These are phyloP conservation scores for Ophiostoma piceae DNA, from an alignment of 2,329 filamentous ascomycete genomes.

Conservation along the genomic window DNA sequence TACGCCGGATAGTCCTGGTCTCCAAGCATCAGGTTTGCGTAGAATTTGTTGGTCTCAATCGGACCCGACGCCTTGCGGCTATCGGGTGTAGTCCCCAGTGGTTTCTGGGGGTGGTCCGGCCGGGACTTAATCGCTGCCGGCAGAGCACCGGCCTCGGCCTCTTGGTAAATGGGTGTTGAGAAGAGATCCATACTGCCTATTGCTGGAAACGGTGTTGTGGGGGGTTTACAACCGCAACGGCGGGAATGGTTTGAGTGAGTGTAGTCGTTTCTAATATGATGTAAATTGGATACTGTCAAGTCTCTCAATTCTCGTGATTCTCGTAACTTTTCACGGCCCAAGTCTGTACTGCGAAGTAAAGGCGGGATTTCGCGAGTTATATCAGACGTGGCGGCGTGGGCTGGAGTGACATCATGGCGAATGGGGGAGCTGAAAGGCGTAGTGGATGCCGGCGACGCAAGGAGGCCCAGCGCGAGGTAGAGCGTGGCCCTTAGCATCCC, in stretches of 20 bases:
- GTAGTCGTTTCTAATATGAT: neutral
- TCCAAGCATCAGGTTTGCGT: slow-evolving; percentile 73
- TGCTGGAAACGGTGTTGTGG: neutral
- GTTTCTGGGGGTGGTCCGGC: slow-evolving; percentile 53
- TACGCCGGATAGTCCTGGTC: slow-evolving; percentile 64
- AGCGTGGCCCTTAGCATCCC: neutral
- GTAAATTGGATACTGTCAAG: neutral
- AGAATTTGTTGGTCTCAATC: slow-evolving; percentile 74
- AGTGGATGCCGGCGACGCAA: slow-evolving; percentile 13
- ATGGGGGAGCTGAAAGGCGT: neutral
- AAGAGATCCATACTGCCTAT: slow-evolving; percentile 47
- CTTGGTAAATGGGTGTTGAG: slow-evolving; percentile 42
- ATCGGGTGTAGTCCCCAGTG: slow-evolving; percentile 7
- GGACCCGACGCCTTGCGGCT: slow-evolving; percentile 35
- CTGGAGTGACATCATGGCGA: slow-evolving; percentile 7
- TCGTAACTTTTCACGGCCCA: neutral
- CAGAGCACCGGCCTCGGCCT: slow-evolving; percentile 44
- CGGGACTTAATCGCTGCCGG: slow-evolving; percentile 44
- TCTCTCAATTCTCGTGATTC: too few relatives aligned
- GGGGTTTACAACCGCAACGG: slow-evolving; percentile 20
- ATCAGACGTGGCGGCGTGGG: neutral
- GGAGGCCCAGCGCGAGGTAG: slow-evolving; percentile 5
- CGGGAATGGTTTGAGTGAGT: neutral
- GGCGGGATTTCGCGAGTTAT: neutral
- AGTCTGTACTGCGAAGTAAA: neutral